phyloP scores from a whole-genome alignment of 2,329 filamentous ascomycete species.

The Fusarium sp. region DNA sequence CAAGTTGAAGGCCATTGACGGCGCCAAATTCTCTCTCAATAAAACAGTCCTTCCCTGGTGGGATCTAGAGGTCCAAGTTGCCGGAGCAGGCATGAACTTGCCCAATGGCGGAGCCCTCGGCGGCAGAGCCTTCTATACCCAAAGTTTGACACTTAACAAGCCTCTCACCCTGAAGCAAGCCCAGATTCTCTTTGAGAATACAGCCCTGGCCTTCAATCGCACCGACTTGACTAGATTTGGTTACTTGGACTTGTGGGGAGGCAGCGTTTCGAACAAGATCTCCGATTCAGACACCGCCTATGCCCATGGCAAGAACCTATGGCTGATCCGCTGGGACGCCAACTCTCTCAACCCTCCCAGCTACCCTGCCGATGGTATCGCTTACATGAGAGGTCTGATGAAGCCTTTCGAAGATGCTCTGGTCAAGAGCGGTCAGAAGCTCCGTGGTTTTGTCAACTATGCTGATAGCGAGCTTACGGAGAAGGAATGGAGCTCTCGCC shows the following conservation, averaged over 20 bases:
- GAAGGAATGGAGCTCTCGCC: slow-evolving; percentile 44
- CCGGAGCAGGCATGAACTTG: slow-evolving; percentile 41
- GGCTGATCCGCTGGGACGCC: slow-evolving; percentile 45
- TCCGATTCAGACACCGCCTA: slow-evolving; percentile 40
- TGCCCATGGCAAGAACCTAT: slow-evolving; percentile 44
- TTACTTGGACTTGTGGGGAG: slow-evolving; percentile 48
- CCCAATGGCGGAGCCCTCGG: slow-evolving; percentile 41
- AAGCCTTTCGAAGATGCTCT: slow-evolving; percentile 45
- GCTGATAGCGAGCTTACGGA: slow-evolving; percentile 44
- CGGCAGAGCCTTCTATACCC: slow-evolving; percentile 44
- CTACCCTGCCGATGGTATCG: slow-evolving; percentile 40
- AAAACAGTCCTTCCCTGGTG: slow-evolving; percentile 44
- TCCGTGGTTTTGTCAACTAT: slow-evolving; percentile 48
- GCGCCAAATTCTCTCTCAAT: slow-evolving; percentile 9
- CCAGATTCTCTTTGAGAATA: slow-evolving; percentile 33
- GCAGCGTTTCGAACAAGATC: slow-evolving; percentile 39
- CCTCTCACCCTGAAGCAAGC: slow-evolving; percentile 42
- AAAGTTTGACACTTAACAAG: slow-evolving; percentile 42
- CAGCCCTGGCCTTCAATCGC: slow-evolving; percentile 42
- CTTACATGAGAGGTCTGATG: slow-evolving; percentile 40
- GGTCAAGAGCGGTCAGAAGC: slow-evolving; percentile 31
- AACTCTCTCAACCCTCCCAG: slow-evolving; percentile 17
- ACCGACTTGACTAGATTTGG: slow-evolving; percentile 42
- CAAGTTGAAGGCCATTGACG: slow-evolving; percentile 28
- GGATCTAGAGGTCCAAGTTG: slow-evolving; percentile 41